Conservation (phyloP, 1,284 basidiomycete genomes). For the Athelia sp. region DNA sequence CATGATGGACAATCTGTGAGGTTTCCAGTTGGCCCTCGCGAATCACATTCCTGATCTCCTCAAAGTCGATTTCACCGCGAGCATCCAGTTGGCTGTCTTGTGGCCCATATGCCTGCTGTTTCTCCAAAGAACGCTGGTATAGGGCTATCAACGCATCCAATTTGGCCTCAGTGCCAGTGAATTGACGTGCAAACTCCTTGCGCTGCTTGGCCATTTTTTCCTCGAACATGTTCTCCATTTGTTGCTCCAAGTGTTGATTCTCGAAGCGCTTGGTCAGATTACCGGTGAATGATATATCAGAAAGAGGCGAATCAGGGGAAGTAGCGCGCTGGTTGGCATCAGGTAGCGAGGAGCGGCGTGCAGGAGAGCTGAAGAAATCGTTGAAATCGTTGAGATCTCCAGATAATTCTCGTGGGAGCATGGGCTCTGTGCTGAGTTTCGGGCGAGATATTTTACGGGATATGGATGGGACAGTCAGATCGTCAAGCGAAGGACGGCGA, state of each 20-base stretch:
- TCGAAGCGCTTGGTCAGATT: conserved; percentile 55
- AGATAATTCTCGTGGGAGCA: conserved; percentile 17
- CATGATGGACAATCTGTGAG: conserved; percentile 49
- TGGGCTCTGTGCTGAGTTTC: conserved; percentile 52
- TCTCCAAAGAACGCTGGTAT: too few relatives aligned
- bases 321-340: conserved; percentile 40
- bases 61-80: conserved; percentile 71
- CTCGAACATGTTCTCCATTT: conserved; percentile 57
- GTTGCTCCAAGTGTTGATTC: conserved; percentile 52
- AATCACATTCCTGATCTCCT: conserved; percentile 65
- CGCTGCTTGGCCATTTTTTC: conserved; percentile 57
- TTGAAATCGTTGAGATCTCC: conserved; percentile 22
- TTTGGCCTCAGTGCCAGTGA: conserved; percentile 45
- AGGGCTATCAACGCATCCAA: conserved; percentile 62
- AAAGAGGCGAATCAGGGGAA: conserved; percentile 27
- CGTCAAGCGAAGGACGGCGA: conserved; percentile 67
- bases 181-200: conserved; percentile 27
- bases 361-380: conserved; percentile 47
- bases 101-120: too few relatives aligned
- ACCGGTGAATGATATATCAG: conserved; percentile 28
- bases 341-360: conserved; percentile 59
- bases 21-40: conserved; percentile 63
- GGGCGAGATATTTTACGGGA: conserved; percentile 50
- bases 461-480: conserved; percentile 63
- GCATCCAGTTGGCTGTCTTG: conserved; percentile 69